A percentile compares a stretch with the other conserved stretches of the same genome.
phyloP scores from a whole-genome alignment of 176 grass and related monocot genomes.

The Avena eriantha region DNA sequence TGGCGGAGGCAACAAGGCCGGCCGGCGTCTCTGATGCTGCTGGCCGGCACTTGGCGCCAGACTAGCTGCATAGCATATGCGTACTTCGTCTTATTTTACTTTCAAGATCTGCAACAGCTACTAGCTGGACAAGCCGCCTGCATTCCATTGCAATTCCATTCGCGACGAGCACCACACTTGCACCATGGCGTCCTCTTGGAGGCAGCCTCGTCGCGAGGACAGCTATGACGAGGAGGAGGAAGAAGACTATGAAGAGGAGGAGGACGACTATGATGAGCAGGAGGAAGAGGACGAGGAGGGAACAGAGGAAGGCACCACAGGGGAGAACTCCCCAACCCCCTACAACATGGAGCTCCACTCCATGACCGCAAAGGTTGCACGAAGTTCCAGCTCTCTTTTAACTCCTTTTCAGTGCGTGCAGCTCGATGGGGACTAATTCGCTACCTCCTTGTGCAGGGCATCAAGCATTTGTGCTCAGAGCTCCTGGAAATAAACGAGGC shows the following conservation, averaged over 20 bases:
- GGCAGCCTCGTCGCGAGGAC: not conserved
- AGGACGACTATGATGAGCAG: not conserved
- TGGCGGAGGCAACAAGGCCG: slow-evolving; percentile 27
- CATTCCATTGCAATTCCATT: not conserved
- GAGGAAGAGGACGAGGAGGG: not conserved
- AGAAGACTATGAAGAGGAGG: not conserved
- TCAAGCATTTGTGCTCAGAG: slow-evolving; percentile 64
- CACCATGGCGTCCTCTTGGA: slow-evolving; percentile 26
- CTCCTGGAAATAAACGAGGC: slow-evolving; percentile 67
- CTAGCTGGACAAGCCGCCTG: not conserved
- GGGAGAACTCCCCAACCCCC: not conserved
- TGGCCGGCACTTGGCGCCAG: slow-evolving; percentile 28
- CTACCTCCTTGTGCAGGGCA: slow-evolving; percentile 45
- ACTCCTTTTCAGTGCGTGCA: not conserved
- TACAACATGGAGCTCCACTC: slow-evolving; percentile 34
- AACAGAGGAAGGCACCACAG: not conserved
- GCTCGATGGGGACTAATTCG: not conserved
- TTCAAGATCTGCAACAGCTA: not conserved
- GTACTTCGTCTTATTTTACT: not conserved
- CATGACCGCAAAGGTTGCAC: slow-evolving; percentile 59
- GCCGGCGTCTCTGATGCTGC: slow-evolving; percentile 4
- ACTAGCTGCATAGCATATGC: slow-evolving; percentile 11
- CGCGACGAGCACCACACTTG: not conserved
- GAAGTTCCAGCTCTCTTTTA: not conserved
- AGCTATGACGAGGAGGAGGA: not conserved